phyloP scores from a whole-genome alignment of 441 rosid genomes.

The Rhodomyrtus psidioides region DNA sequence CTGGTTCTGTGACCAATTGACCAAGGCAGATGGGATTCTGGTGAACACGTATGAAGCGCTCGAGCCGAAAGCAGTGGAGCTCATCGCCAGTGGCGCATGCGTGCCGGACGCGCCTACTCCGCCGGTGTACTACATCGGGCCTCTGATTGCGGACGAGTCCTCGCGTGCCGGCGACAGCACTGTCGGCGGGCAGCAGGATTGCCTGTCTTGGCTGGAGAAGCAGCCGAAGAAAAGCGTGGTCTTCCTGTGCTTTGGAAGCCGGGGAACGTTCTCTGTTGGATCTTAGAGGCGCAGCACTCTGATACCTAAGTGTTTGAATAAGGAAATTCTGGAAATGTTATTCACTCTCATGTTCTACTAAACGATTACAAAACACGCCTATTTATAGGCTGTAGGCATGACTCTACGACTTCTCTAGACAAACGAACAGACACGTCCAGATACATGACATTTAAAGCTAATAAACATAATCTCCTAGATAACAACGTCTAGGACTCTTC shows the following conservation, averaged over 20 bases:
- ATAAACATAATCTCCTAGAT: too few species aligned
- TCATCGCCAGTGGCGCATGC: conserved; percentile 18
- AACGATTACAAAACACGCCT: too few species aligned
- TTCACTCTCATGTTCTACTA: too few species aligned
- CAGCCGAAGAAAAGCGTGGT: conserved; percentile 47
- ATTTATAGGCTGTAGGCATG: too few species aligned
- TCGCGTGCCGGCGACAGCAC: background rate
- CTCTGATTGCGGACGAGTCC: conserved; percentile 14
- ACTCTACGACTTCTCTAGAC: too few species aligned
- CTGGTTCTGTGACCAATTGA: conserved; percentile 7
- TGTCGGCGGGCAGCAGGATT: background rate
- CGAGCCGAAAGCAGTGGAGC: conserved; percentile 26
- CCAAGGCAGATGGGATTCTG: conserved; percentile 34
- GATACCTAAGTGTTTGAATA: too few species aligned
- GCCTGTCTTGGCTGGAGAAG: conserved; percentile 37
- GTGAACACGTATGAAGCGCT: conserved; percentile 41
- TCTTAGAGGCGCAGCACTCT: too few species aligned
- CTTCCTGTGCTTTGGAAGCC: conserved; percentile 54
- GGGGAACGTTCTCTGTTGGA: conserved; percentile 41
- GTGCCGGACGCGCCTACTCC: conserved; percentile 11
- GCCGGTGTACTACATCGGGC: conserved; percentile 35
- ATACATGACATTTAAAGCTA: too few species aligned
- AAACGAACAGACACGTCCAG: too few species aligned
- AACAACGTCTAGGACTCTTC: too few species aligned
- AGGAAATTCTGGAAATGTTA: too few species aligned